phyloP scores from a whole-genome alignment of 148 eudicot species.

The Vaccinium vitisidaea region DNA sequence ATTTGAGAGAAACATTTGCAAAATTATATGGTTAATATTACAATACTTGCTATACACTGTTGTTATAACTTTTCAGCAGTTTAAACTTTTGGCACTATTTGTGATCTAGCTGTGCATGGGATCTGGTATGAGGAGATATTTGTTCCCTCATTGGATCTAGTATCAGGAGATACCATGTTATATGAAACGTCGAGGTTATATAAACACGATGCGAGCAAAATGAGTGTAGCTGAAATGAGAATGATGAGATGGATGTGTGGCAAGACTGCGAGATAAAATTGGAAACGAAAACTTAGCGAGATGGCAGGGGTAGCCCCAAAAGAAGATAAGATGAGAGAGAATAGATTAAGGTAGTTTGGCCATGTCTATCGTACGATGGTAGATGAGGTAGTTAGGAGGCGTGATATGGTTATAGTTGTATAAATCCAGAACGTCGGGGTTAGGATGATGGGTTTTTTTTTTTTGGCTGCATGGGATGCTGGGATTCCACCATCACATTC shows the following conservation, averaged over 20 bases:
- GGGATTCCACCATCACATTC: neutral
- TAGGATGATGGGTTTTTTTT: neutral
- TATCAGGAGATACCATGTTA: neutral
- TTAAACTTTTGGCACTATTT: neutral
- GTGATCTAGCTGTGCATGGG: neutral
- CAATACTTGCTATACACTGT: neutral
- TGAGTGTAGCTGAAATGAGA: neutral
- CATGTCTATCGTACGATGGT: neutral
- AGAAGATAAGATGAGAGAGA: neutral
- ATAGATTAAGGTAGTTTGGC: neutral
- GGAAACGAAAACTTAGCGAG: neutral
- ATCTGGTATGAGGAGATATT: neutral
- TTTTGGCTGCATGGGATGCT: neutral
- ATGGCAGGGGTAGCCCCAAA: neutral
- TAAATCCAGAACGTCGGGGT: neutral
- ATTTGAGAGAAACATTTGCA: neutral
- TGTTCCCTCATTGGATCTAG: neutral
- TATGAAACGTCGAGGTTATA: neutral
- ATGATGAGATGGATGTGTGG: neutral
- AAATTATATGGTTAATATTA: neutral
- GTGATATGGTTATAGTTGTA: neutral
- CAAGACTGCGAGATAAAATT: neutral
- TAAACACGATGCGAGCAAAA: neutral
- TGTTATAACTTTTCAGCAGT: neutral
- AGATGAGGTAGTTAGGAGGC: neutral